phyloP scores from a whole-genome alignment of 495 filamentous ascomycete genomes.

The Aspergillus ostianus region DNA sequence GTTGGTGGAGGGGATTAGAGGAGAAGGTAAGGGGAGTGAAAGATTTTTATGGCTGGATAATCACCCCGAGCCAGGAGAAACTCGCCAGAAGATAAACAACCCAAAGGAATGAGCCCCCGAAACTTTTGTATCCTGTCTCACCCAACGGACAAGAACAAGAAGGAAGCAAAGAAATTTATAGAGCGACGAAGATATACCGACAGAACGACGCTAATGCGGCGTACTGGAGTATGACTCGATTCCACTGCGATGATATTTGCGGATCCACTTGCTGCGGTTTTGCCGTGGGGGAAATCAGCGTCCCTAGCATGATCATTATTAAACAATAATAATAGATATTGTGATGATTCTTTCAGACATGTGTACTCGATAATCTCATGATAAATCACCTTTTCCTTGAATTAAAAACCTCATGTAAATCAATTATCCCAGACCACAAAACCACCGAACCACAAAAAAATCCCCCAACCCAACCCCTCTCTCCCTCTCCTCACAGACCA shows the following conservation, averaged over 20 bases:
- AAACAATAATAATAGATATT: too few species aligned
- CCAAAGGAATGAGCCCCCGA: neutral
- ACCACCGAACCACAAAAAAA: neutral
- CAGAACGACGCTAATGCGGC: neutral
- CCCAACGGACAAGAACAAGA: neutral
- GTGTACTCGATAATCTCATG: too few species aligned
- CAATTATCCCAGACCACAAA: neutral
- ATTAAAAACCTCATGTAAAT: neutral
- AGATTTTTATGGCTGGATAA: neutral
- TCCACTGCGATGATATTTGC: neutral
- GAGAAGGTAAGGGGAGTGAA: neutral
- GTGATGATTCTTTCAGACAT: too few species aligned
- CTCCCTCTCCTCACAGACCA: too few species aligned
- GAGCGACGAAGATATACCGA: neutral
- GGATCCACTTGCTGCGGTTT: neutral
- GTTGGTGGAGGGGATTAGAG: neutral
- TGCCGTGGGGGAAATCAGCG: neutral
- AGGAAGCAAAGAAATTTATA: neutral
- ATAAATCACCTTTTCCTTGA: neutral
- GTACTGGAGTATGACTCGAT: slow-evolving; percentile 6
- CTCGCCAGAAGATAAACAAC: neutral
- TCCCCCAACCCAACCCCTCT: neutral
- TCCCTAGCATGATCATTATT: too few species aligned
- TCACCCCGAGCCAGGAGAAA: too few species aligned
- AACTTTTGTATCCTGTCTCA: neutral